These are phyloP conservation scores for Hypoxylon sp. DNA, from an alignment of 2,329 filamentous ascomycete species.

Conservation along the genomic window DNA sequence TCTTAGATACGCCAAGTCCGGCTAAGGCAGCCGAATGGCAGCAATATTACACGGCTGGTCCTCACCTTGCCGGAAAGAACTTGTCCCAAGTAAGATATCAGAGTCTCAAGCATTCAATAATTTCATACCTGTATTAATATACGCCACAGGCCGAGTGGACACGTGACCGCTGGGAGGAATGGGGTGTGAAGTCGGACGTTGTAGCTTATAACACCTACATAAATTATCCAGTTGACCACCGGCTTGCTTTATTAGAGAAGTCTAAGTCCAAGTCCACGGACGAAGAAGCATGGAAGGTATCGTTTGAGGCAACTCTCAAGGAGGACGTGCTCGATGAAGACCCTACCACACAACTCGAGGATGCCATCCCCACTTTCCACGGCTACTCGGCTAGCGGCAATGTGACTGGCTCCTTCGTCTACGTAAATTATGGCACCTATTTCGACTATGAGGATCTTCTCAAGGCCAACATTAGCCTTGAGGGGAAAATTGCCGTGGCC, in stretches of 20 bases:
- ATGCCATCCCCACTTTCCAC: slow-evolving; percentile 90
- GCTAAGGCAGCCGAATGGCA: slow-evolving; percentile 76
- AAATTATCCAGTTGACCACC: slow-evolving; percentile 80
- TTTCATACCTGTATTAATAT: slow-evolving; percentile 7
- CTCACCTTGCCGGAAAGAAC: slow-evolving; percentile 82
- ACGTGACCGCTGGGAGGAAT: slow-evolving; percentile 76
- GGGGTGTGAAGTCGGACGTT: slow-evolving; percentile 73
- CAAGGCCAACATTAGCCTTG: slow-evolving; percentile 77
- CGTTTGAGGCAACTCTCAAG: slow-evolving; percentile 82
- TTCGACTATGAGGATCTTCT: slow-evolving; percentile 85
- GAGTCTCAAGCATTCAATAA: not conserved
- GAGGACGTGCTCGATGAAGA: slow-evolving; percentile 90
- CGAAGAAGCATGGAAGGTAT: slow-evolving; percentile 65
- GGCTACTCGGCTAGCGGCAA: slow-evolving; percentile 94
- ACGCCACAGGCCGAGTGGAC: slow-evolving; percentile 75
- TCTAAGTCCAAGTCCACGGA: slow-evolving; percentile 52
- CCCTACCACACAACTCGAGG: slow-evolving; percentile 75
- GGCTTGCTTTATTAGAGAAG: slow-evolving; percentile 73
- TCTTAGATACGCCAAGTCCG: slow-evolving; percentile 69
- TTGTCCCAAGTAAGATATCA: slow-evolving; percentile 68
- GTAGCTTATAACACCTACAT: slow-evolving; percentile 80
- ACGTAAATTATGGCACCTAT: slow-evolving; percentile 91
- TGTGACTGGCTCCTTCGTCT: slow-evolving; percentile 88
- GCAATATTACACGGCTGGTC: slow-evolving; percentile 79
- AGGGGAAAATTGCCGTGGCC: slow-evolving; percentile 87